Conservation (phyloP, 345 rosid species). For the Linum usitatissimum region DNA sequence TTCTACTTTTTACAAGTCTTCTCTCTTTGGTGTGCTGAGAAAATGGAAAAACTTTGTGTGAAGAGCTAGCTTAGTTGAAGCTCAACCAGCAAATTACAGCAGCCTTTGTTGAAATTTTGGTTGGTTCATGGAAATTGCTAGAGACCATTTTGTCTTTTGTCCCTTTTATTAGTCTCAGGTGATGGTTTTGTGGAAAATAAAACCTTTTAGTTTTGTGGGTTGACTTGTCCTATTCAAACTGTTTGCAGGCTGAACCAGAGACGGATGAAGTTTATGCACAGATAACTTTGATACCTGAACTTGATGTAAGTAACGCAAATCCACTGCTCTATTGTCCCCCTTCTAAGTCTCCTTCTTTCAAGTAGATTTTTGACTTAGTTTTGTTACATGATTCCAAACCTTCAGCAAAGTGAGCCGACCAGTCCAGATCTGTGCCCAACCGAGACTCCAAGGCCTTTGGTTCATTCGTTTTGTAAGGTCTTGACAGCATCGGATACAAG, state of each 20-base stretch:
- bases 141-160: not conserved
- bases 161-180: not conserved
- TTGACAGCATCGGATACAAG: slow-evolving; percentile 60
- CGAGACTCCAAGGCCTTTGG: slow-evolving; percentile 23
- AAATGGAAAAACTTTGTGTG: not conserved
- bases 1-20: not conserved
- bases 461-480: slow-evolving; percentile 42
- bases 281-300: slow-evolving; percentile 63
- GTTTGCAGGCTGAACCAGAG: slow-evolving; percentile 78
- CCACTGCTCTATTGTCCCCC: not conserved
- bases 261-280: slow-evolving; percentile 96
- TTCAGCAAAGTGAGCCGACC: slow-evolving; percentile 13
- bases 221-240: slow-evolving; percentile 7
- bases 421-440: slow-evolving; percentile 15
- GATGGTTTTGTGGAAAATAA: not conserved
- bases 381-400: not conserved
- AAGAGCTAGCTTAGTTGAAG: not conserved
- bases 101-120: not conserved
- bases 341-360: not conserved
- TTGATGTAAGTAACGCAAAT: slow-evolving; percentile 34
- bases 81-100: not conserved
- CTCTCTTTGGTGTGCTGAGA: not conserved
- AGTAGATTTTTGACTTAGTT: too few relatives aligned
- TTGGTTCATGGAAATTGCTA: not conserved
- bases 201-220: not conserved